Evolutionary conservation across 2,329 filamentous ascomycete species (phyloP).

Genomic region (Colletotrichum acutatum): DNA sequence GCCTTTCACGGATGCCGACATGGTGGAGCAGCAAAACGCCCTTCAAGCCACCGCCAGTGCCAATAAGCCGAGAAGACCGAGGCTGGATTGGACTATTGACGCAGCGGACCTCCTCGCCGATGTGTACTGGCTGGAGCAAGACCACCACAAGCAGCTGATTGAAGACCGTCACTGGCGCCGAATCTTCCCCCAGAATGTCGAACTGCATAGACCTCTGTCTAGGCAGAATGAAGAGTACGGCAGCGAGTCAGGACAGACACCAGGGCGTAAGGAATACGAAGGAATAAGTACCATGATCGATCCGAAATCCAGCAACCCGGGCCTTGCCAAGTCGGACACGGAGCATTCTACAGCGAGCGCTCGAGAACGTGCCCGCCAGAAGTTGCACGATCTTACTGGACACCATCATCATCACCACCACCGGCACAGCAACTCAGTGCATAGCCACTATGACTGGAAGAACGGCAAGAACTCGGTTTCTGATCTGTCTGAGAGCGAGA

Average conservation of each 20-base stretch:
- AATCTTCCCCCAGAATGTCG: slow-evolving; percentile 67
- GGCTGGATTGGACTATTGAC: slow-evolving; percentile 86
- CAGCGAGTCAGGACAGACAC: slow-evolving; percentile 18
- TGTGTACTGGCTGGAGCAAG: slow-evolving; percentile 88
- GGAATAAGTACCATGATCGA: slow-evolving; percentile 9
- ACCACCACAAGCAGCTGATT: slow-evolving; percentile 81
- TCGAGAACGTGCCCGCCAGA: slow-evolving; percentile 69
- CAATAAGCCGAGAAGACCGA: slow-evolving; percentile 75
- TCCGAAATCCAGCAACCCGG: slow-evolving; percentile 37
- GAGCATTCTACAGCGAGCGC: slow-evolving; percentile 61
- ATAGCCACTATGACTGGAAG: slow-evolving; percentile 64
- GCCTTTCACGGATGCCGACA: slow-evolving; percentile 58
- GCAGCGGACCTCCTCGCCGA: slow-evolving; percentile 91
- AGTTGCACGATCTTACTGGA: slow-evolving; percentile 67
- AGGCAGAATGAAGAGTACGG: slow-evolving; percentile 39
- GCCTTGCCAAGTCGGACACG: slow-evolving; percentile 47
- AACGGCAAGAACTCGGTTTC: slow-evolving; percentile 67
- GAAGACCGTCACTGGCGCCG: slow-evolving; percentile 82
- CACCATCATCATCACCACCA: slow-evolving; percentile 53
- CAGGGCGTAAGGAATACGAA: slow-evolving; percentile 12
- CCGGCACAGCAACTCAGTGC: slow-evolving; percentile 60
- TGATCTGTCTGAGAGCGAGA: slow-evolving; percentile 70
- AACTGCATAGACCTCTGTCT: slow-evolving; percentile 43
- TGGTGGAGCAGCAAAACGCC: slow-evolving; percentile 47
- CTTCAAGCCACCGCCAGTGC: slow-evolving; percentile 54